Evolutionary conservation across 176 grass and related monocot species (phyloP).

Genomic region (Stipa capillata): DNA sequence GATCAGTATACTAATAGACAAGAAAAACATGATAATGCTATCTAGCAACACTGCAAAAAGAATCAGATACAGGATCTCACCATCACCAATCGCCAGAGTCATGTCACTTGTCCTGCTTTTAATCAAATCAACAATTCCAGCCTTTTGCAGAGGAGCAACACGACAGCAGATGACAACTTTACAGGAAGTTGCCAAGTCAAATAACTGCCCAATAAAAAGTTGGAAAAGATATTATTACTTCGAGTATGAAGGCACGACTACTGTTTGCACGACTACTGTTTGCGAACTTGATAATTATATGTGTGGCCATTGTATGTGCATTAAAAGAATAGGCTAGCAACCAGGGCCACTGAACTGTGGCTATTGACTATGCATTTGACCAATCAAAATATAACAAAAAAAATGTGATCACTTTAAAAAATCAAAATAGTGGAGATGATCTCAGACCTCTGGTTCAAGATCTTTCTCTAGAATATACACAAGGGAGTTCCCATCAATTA

Average conservation of each 20-base stretch:
- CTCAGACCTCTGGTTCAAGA: conserved; percentile 83
- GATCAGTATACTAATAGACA: background rate
- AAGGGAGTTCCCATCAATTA: conserved; percentile 97
- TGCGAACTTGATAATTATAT: background rate
- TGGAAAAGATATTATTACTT: conserved; percentile 6
- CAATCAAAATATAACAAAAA: background rate
- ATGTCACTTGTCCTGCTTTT: conserved; percentile 97
- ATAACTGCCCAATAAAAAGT: conserved; percentile 58
- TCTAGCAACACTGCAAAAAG: conserved; percentile 7
- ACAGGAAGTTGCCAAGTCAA: conserved; percentile 93
- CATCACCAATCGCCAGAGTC: conserved; percentile 99
- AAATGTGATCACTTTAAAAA: background rate
- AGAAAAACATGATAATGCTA: background rate
- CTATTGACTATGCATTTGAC: conserved; percentile 2
- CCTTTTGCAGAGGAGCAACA: conserved; percentile 98
- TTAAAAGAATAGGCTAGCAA: conserved; percentile 5
- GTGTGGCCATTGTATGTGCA: background rate
- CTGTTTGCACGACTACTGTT: too few relatives aligned
- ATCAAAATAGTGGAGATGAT: conserved; percentile 9
- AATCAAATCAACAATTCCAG: conserved; percentile 97
- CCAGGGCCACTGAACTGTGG: background rate
- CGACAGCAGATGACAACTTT: conserved; percentile 96
- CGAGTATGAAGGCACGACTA: background rate
- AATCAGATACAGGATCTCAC: conserved; percentile 45
- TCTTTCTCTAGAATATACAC: conserved; percentile 98